Conservation (phyloP, 1,139 yeast genomes). For the Saccharomyces hybrid region DNA sequence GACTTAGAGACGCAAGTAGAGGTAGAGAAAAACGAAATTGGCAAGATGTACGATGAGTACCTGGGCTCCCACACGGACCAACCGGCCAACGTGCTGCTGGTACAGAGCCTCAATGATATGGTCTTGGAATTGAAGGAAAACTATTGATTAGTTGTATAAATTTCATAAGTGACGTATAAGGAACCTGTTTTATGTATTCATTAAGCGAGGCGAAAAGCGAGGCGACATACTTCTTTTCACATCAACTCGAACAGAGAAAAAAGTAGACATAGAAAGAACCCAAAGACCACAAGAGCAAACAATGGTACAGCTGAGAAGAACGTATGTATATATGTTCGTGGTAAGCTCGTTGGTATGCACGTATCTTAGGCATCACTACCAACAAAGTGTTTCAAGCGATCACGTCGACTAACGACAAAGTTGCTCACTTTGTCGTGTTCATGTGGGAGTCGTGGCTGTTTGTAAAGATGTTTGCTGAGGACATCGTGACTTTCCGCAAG, state of each 20-base stretch:
- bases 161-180: neutral
- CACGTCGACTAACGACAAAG: slow-evolving; percentile 44
- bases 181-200: neutral
- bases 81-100: slow-evolving; percentile 20
- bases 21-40: slow-evolving; percentile 19
- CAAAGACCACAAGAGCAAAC: neutral
- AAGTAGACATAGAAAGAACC: neutral
- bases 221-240: neutral
- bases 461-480: slow-evolving; percentile 30
- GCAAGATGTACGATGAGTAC: slow-evolving; percentile 16
- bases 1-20: slow-evolving; percentile 22
- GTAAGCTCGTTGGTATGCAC: slow-evolving; percentile 16
- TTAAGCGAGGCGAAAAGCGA: neutral
- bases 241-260: neutral
- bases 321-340: slow-evolving; percentile 20
- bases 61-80: slow-evolving; percentile 22
- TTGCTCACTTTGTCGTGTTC: slow-evolving; percentile 44
- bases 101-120: slow-evolving; percentile 26
- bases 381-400: slow-evolving; percentile 42
- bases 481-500: slow-evolving; percentile 3
- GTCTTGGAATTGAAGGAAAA: slow-evolving; percentile 21
- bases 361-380: slow-evolving; percentile 32
- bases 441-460: slow-evolving; percentile 43
- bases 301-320: slow-evolving; percentile 8
- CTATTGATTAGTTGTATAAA: neutral